Base-by-base conservation (phyloP, 306 rosid genomes). In the Arachis stenosperma region DNA sequence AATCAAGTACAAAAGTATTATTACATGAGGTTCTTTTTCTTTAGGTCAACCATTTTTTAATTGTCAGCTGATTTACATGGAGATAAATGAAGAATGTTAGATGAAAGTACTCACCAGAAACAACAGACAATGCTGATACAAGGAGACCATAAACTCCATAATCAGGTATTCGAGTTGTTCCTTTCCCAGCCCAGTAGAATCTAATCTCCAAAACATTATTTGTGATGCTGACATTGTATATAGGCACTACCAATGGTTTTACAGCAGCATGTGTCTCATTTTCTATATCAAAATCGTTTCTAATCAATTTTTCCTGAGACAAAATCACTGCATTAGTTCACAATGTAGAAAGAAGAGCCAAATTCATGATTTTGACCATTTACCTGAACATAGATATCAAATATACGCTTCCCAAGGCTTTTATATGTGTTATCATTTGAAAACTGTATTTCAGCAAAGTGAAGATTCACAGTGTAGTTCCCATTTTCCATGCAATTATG, bases 401-500 rank as follows among this genome's bases (percentile, higher is more conserved):
- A 90, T 47, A 82, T 46, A 60, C 86, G 92, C 84, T 77, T 76
- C 80, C 92, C 89, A 14, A 90, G 88, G 57, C 82, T 84, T 7
- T n/a, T 22, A 70, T 79, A 88, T 27, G 87, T 74, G 69, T 69
- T 39, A 58, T 84, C 88, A 75, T 83, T 82, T 22, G 90, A 82
- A 65, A 86, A 90, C 75, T 75, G 82, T 82, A 90, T 72, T 84
- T 90, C 96, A 3, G 86, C 84, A 51, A 90, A 90, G 85, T 86
- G 91, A 70, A 91, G 86, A 62, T 58, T 84, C 9, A 89, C 74
- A 13, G 77, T 79, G 71, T 87, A 91, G 84, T 81, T 70, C 69
- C 96, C 92, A 75, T 90, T 82, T 60, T 85, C 88, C 81, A 90
- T 84, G 79, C 92, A 90, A 62, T 83, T 76, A 70, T 90, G 96